These are phyloP conservation scores for Backusella parvicylindrica DNA, from an alignment of 192 early-diverging fungal genomes.

Conservation along the genomic window DNA sequence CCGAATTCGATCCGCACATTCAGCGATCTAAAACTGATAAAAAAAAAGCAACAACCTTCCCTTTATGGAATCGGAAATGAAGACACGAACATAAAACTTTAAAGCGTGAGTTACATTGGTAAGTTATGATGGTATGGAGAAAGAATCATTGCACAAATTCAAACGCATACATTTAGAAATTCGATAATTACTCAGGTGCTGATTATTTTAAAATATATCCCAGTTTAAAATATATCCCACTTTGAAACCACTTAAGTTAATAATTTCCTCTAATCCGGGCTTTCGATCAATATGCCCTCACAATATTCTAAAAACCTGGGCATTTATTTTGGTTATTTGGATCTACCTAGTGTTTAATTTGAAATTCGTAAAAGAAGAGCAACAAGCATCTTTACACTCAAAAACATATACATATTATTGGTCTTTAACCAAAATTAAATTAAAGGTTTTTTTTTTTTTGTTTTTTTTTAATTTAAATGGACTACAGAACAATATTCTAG, in stretches of 20 bases:
- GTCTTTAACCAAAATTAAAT: neutral
- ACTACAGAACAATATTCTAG: neutral
- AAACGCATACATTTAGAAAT: too few relatives aligned
- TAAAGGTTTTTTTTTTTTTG: neutral
- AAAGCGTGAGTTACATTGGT: too few relatives aligned
- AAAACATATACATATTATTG: neutral
- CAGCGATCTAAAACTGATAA: too few relatives aligned
- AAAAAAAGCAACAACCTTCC: too few relatives aligned
- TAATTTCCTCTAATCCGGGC: neutral
- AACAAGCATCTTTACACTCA: neutral
- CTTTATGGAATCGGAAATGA: too few relatives aligned
- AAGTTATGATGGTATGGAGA: too few relatives aligned
- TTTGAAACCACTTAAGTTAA: neutral
- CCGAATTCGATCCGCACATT: too few relatives aligned
- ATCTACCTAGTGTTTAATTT: neutral
- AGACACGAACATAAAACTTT: too few relatives aligned
- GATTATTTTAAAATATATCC: too few relatives aligned
- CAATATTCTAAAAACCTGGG: neutral
- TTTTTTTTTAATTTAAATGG: neutral
- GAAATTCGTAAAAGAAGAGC: neutral
- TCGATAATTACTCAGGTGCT: too few relatives aligned
- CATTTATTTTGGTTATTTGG: neutral
- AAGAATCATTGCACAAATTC: too few relatives aligned
- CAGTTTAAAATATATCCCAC: too few relatives aligned
- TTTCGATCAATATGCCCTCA: neutral